Percentiles rank a stretch among this genome's conserved stretches.
Conservation (phyloP, 345 rosid genomes). For the Streptanthus diversifolius region DNA sequence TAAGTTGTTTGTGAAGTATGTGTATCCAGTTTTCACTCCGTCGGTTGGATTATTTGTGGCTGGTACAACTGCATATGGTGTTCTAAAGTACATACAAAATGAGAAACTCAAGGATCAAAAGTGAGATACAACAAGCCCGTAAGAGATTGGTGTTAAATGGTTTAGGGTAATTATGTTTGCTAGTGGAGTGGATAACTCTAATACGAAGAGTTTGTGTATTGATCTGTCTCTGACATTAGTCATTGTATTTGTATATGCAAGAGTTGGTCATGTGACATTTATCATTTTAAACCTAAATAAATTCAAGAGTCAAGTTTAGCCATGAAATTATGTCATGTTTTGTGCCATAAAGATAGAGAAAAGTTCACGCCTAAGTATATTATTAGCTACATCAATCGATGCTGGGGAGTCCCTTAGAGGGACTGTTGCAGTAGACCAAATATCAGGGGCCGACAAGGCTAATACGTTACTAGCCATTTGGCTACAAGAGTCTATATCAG, state of each 20-base stretch:
- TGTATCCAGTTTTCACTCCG: slow-evolving; percentile 83
- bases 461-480: not conserved
- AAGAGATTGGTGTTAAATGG: not conserved
- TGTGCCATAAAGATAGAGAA: not conserved
- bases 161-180: not conserved
- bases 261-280: not conserved
- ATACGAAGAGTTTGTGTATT: not conserved
- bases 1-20: slow-evolving; percentile 71
- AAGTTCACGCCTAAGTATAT: not conserved
- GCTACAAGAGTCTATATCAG: not conserved
- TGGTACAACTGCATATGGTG: slow-evolving; percentile 65
- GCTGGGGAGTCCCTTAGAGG: not conserved
- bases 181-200: not conserved
- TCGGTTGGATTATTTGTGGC: slow-evolving; percentile 68
- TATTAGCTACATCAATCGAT: not conserved
- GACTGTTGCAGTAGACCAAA: not conserved
- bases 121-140: slow-evolving; percentile 28
- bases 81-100: slow-evolving; percentile 71
- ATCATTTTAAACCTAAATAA: not conserved
- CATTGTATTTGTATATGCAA: slow-evolving; percentile 17
- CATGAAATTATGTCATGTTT: not conserved
- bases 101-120: slow-evolving; percentile 60
- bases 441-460: not conserved
- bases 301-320: not conserved
- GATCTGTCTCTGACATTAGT: not conserved